Percentiles rank a stretch among this genome's conserved stretches.
phyloP scores from a whole-genome alignment of 176 grass and related monocot genomes.

The Zoysia pacifica region DNA sequence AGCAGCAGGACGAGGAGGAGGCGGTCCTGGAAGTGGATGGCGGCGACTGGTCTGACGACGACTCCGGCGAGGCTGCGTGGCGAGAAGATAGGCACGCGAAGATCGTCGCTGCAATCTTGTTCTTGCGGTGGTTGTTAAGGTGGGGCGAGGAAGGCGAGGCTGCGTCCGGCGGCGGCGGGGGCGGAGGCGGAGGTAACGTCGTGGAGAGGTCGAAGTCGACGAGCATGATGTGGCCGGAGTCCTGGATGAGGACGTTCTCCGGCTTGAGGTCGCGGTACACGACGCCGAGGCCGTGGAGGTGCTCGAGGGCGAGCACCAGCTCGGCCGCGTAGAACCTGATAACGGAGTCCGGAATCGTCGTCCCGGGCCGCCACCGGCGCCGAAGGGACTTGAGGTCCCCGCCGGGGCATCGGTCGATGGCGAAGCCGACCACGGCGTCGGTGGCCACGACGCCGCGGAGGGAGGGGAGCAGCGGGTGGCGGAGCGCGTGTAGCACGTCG shows the following conservation, averaged over 20 bases:
- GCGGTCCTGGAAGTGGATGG: slow-evolving; percentile 6
- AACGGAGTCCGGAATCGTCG: slow-evolving; percentile 60
- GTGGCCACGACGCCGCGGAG: slow-evolving; percentile 72
- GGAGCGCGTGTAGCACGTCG: slow-evolving; percentile 53
- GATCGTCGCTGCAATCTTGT: slow-evolving; percentile 17
- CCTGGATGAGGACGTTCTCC: slow-evolving; percentile 88
- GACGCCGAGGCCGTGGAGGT: slow-evolving; percentile 72
- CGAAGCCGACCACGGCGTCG: slow-evolving; percentile 68
- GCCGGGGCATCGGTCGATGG: slow-evolving; percentile 61
- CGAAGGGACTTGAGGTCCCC: slow-evolving; percentile 73
- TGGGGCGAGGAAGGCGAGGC: neutral
- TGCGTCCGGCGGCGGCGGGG: neutral
- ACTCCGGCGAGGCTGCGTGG: slow-evolving; percentile 41
- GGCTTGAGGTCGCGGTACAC: slow-evolving; percentile 99
- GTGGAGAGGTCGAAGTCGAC: slow-evolving; percentile 89
- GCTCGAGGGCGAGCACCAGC: slow-evolving; percentile 70
- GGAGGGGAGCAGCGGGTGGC: slow-evolving; percentile 65
- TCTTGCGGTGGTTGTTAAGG: slow-evolving; percentile 10
- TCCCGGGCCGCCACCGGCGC: slow-evolving; percentile 11
- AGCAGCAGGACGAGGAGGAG: slow-evolving; percentile 21
- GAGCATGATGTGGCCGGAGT: slow-evolving; percentile 70
- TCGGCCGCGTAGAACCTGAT: slow-evolving; percentile 82
- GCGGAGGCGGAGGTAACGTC: slow-evolving; percentile 23
- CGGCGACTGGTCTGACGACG: slow-evolving; percentile 14
- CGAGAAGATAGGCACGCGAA: slow-evolving; percentile 41